A percentile compares a stretch with the other conserved stretches of the same genome.
These are phyloP conservation scores for Trichoderma harzianum DNA, from an alignment of 2,329 filamentous ascomycete genomes.

Conservation along the genomic window DNA sequence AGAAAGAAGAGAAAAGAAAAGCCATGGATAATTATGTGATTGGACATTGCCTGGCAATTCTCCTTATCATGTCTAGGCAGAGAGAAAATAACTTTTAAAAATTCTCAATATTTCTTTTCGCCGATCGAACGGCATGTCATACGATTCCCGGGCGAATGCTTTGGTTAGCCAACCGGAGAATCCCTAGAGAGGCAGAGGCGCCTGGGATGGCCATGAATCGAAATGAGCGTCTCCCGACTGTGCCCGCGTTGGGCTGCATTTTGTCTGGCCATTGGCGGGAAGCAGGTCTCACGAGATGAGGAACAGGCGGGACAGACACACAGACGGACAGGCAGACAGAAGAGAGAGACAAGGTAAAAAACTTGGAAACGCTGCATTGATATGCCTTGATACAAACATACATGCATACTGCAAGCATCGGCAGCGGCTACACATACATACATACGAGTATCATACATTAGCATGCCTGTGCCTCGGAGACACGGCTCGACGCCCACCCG, in stretches of 20 bases:
- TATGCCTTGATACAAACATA: neutral
- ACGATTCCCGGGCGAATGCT: neutral
- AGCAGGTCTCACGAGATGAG: neutral
- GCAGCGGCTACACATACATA: neutral
- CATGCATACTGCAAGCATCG: neutral
- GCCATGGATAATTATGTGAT: neutral
- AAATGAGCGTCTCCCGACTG: neutral
- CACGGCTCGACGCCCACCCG: neutral
- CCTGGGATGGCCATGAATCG: neutral
- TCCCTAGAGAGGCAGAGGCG: neutral
- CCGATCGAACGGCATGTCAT: constrained; percentile 6
- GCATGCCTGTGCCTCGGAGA: neutral
- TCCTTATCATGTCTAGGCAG: neutral
- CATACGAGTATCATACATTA: neutral
- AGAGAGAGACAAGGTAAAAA: neutral
- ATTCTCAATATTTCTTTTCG: neutral
- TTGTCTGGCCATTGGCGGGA: neutral
- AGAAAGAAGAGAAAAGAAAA: neutral
- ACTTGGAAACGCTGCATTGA: neutral
- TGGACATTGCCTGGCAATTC: neutral
- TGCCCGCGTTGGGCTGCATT: neutral
- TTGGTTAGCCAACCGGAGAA: neutral
- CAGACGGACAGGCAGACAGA: neutral
- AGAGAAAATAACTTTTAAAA: neutral
- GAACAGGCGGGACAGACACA: neutral